These are phyloP conservation scores for Phialophora chinensis DNA, from an alignment of 2,329 filamentous ascomycete genomes.

Conservation along the genomic window DNA sequence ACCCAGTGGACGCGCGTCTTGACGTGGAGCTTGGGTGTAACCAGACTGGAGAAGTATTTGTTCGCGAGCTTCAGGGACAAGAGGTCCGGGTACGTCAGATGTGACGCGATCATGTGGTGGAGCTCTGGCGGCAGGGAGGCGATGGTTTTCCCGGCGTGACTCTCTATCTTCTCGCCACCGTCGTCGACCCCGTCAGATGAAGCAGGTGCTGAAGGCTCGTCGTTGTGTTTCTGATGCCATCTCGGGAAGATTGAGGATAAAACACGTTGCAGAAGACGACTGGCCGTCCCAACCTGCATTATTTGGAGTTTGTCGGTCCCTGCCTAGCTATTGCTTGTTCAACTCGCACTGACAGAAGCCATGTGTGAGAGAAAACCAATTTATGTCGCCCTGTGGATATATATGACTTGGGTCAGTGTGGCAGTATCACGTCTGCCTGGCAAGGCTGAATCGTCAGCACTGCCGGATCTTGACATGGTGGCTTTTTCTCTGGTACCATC, in stretches of 20 bases:
- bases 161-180: too few relatives aligned
- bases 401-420: neutral
- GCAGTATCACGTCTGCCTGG: constrained; percentile 25
- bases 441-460: constrained; percentile 21
- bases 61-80: constrained; percentile 41
- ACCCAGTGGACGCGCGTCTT: constrained; percentile 27
- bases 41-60: constrained; percentile 37
- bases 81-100: constrained; percentile 41
- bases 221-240: neutral
- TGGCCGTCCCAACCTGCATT: neutral
- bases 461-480: constrained; percentile 43
- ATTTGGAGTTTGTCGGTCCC: neutral
- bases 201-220: neutral
- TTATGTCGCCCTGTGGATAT: neutral
- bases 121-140: constrained; percentile 44
- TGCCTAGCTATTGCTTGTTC: neutral
- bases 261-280: neutral
- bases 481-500: constrained; percentile 66
- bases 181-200: neutral
- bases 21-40: constrained; percentile 17
- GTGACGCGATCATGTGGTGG: constrained; percentile 40
- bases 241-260: neutral
- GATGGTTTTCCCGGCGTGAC: constrained; percentile 52
- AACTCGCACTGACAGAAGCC: neutral
- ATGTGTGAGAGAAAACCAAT: neutral